phyloP scores from a whole-genome alignment of 495 filamentous ascomycete genomes.

The Diplogelasinospora grovesii region DNA sequence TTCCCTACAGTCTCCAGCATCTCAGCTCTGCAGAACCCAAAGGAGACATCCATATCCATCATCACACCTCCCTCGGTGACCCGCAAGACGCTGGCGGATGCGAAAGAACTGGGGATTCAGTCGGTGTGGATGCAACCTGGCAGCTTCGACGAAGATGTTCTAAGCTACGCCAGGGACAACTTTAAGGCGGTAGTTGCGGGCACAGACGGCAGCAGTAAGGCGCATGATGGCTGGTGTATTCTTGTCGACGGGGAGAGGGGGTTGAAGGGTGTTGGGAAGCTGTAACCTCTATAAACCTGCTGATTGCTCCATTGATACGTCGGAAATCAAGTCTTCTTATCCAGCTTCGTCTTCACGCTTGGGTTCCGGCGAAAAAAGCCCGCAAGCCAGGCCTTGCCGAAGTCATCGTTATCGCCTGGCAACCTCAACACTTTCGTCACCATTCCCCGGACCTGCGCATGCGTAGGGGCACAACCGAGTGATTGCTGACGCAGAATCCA shows the following conservation, averaged over 20 bases:
- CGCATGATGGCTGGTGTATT: slow-evolving; percentile 94
- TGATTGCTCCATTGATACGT: background rate
- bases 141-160: slow-evolving; percentile 66
- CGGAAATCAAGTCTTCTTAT: background rate
- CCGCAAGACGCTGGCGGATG: slow-evolving; percentile 63
- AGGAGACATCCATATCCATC: slow-evolving; percentile 70
- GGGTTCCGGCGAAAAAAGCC: slow-evolving; percentile 2
- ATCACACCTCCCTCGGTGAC: slow-evolving; percentile 83
- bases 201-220: slow-evolving; percentile 54
- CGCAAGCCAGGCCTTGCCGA: background rate
- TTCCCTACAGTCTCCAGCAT: slow-evolving; percentile 63
- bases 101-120: slow-evolving; percentile 67
- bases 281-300: slow-evolving; percentile 10
- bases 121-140: slow-evolving; percentile 93
- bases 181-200: slow-evolving; percentile 67
- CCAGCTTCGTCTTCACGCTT: background rate
- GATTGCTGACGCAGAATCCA: background rate
- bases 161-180: slow-evolving; percentile 56
- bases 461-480: background rate
- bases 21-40: slow-evolving; percentile 53
- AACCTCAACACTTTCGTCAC: background rate
- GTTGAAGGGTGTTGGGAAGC: slow-evolving; percentile 50
- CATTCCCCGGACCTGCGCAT: background rate
- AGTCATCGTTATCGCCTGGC: background rate
- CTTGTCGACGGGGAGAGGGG: slow-evolving; percentile 79